These are phyloP conservation scores for Parsonsia alboflavescens DNA, from an alignment of 257 asterid species.

Conservation along the genomic window DNA sequence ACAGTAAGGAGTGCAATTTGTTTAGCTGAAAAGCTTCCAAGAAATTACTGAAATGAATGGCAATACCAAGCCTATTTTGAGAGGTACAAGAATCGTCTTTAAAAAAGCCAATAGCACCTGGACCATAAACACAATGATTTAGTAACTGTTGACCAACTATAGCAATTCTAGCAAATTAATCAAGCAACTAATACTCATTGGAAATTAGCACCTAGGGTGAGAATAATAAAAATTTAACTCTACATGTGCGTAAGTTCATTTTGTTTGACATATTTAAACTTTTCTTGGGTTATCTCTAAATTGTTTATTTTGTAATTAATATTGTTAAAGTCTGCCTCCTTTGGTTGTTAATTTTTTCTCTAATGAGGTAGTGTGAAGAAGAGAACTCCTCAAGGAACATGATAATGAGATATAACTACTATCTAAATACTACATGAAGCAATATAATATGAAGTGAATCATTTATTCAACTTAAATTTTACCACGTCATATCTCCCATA, in stretches of 20 bases:
- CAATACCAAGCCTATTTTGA: conserved; percentile 76
- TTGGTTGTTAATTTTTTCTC: too few relatives aligned
- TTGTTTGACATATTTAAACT: background rate
- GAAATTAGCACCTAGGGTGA: background rate
- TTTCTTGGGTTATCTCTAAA: background rate
- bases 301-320: background rate
- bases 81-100: conserved; percentile 50
- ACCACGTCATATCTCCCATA: conserved; percentile 1
- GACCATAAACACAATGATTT: conserved; percentile 16
- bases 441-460: background rate
- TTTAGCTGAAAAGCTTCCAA: background rate
- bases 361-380: background rate
- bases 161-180: background rate
- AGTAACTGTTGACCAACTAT: background rate
- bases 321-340: background rate
- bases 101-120: conserved; percentile 73
- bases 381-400: background rate
- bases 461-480: background rate
- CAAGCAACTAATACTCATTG: background rate
- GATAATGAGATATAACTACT: background rate
- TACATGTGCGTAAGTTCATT: background rate
- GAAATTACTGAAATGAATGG: background rate
- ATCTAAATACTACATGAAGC: background rate
- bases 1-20: conserved; percentile 12
- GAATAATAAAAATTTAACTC: background rate